Evolutionary conservation across 768 basidiomycete genomes (phyloP).

Genomic region (Tephrocybe sp.): DNA sequence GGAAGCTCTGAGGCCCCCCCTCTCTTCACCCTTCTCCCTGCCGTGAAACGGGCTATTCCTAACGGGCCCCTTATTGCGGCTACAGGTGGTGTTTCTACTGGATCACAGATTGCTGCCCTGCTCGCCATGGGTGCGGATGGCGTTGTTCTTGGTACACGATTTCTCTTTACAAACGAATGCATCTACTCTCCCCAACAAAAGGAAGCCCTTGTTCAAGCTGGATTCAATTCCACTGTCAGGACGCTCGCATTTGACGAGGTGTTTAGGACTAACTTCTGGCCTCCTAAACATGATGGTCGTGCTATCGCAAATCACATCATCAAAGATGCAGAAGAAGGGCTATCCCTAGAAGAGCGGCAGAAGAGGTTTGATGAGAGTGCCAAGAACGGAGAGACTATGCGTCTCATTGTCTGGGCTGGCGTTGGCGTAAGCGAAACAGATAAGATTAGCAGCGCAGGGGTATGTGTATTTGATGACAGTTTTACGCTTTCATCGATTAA

Average conservation of each 20-base stretch:
- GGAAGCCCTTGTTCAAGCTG: constrained; percentile 31
- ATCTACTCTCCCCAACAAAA: constrained; percentile 37
- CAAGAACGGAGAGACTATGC: constrained; percentile 24
- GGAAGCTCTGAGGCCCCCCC: constrained; percentile 36
- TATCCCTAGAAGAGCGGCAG: constrained; percentile 24
- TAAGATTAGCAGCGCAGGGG: constrained; percentile 4
- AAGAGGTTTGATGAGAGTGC: constrained; percentile 25
- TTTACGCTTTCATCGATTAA: background rate
- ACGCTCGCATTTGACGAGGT: constrained; percentile 37
- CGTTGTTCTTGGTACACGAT: constrained; percentile 45
- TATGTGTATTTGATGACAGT: background rate
- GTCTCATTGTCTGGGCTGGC: constrained; percentile 41
- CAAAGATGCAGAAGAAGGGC: constrained; percentile 18
- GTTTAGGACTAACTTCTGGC: constrained; percentile 7
- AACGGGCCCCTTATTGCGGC: constrained; percentile 35
- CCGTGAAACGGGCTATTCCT: constrained; percentile 28
- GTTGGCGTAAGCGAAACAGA: constrained; percentile 32
- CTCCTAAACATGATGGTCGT: constrained; percentile 3
- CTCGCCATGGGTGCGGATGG: constrained; percentile 44
- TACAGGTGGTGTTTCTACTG: constrained; percentile 47
- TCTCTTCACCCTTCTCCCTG: constrained; percentile 32
- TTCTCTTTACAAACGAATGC: constrained; percentile 43
- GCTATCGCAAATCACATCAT: constrained; percentile 4
- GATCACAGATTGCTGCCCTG: constrained; percentile 37
- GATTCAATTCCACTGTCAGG: constrained; percentile 30